Conservation (phyloP, 441 rosid genomes). For the Populus hybrid region DNA sequence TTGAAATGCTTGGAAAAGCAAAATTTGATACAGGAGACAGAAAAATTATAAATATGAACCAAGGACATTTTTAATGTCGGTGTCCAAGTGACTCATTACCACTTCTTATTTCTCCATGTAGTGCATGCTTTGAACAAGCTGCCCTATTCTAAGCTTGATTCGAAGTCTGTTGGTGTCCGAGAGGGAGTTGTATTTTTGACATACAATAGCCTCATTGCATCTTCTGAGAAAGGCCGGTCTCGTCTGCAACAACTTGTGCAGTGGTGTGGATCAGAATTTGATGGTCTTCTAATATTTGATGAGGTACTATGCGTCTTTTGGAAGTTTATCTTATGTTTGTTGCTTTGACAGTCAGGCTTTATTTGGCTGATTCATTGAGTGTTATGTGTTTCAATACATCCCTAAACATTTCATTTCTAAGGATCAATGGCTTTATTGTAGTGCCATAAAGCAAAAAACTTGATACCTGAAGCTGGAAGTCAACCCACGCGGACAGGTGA, state of each 20-base stretch:
- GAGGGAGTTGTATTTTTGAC: conserved; percentile 96
- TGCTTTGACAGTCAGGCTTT: conserved; percentile 14
- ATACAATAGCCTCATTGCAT: conserved; percentile 96
- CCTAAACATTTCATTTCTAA: conserved; percentile 31
- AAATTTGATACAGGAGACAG: background rate
- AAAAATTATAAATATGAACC: conserved; percentile 9
- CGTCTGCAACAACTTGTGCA: conserved; percentile 98
- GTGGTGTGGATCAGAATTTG: conserved; percentile 90
- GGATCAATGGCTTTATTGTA: conserved; percentile 39
- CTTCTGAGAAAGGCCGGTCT: conserved; percentile 98
- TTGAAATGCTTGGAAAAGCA: background rate
- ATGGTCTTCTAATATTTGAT: conserved; percentile 90
- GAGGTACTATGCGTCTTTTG: conserved; percentile 50
- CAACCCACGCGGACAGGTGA: conserved; percentile 98
- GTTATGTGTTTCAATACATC: conserved; percentile 20
- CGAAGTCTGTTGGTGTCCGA: conserved; percentile 82
- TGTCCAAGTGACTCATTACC: too few relatives aligned
- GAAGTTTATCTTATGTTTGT: conserved; percentile 22
- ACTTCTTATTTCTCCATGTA: conserved; percentile 37
- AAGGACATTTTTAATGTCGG: too few relatives aligned
- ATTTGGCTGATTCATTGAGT: conserved; percentile 19
- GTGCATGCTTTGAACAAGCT: conserved; percentile 98
- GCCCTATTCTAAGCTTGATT: conserved; percentile 96
- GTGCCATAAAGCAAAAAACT: conserved; percentile 99
- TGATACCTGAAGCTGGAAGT: conserved; percentile 99